Percentiles rank a stretch among this genome's conserved stretches.
phyloP scores from a whole-genome alignment of 192 early-diverging fungal genomes.

The Rhizophagus clarus region DNA sequence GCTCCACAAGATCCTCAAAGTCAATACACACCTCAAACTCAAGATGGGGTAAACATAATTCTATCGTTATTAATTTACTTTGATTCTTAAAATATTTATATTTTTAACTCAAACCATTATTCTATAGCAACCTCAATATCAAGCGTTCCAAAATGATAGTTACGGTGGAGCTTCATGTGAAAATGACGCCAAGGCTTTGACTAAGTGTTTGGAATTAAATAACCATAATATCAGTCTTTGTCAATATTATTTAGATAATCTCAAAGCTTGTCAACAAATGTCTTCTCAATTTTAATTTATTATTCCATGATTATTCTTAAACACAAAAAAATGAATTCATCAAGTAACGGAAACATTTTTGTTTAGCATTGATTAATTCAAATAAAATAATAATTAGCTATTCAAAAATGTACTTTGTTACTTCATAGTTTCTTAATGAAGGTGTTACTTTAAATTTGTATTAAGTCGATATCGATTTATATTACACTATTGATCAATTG shows the following conservation, averaged over 20 bases:
- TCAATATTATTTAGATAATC: slow-evolving; percentile 89
- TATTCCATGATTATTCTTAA: not conserved
- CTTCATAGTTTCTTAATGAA: not conserved
- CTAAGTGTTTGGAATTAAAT: slow-evolving; percentile 83
- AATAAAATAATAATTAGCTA: not conserved
- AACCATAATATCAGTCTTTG: slow-evolving; percentile 79
- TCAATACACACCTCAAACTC: slow-evolving; percentile 2
- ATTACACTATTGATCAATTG: not conserved
- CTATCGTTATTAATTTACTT: not conserved
- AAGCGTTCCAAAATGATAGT: slow-evolving; percentile 32
- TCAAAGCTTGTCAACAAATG: slow-evolving; percentile 84
- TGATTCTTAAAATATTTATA: slow-evolving; percentile 8
- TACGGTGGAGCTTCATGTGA: slow-evolving; percentile 54
- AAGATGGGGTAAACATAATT: not conserved
- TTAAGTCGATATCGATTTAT: not conserved
- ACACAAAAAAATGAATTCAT: not conserved
- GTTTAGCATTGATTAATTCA: slow-evolving; percentile 3
- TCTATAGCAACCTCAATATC: slow-evolving; percentile 43
- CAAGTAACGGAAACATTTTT: not conserved
- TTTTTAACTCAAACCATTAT: not conserved
- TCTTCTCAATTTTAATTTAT: slow-evolving; percentile 41
- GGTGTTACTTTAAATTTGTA: not conserved
- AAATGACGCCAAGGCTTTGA: slow-evolving; percentile 81
- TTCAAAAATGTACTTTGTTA: no score
- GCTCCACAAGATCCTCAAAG: slow-evolving; percentile 25